phyloP scores from a whole-genome alignment of 139 green algal genomes.

The Asterochloris erici region DNA sequence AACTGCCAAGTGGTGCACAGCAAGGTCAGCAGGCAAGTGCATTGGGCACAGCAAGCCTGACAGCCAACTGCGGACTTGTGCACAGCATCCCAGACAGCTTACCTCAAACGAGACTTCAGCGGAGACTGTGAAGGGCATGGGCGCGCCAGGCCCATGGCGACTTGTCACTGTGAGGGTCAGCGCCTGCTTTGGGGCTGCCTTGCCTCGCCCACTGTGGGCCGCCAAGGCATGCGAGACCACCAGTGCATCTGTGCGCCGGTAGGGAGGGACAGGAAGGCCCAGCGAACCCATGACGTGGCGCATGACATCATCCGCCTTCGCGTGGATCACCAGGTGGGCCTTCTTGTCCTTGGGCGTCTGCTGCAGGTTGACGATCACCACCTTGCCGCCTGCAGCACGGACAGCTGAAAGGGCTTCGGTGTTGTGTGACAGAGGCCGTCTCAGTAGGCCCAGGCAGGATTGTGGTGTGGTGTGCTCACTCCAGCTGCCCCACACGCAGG shows the following conservation, averaged over 20 bases:
- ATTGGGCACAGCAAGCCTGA: neutral
- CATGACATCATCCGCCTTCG: slow-evolving; percentile 19
- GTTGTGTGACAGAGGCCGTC: too few relatives aligned
- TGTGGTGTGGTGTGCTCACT: neutral
- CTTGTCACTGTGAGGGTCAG: slow-evolving; percentile 38
- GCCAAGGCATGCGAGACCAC: neutral
- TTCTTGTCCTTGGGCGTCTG: slow-evolving; percentile 64
- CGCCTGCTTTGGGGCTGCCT: neutral
- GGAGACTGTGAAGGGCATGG: slow-evolving; percentile 50
- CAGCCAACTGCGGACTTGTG: neutral
- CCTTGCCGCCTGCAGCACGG: slow-evolving; percentile 51
- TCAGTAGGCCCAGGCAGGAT: too few relatives aligned
- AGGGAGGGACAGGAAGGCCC: slow-evolving; percentile 2
- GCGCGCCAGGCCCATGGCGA: slow-evolving; percentile 41
- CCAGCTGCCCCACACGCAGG: neutral
- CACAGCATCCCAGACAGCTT: neutral
- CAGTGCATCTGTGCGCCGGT: slow-evolving; percentile 4
- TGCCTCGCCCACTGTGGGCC: neutral
- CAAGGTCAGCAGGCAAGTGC: too few relatives aligned
- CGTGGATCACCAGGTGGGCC: slow-evolving; percentile 14
- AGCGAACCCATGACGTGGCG: slow-evolving; percentile 1
- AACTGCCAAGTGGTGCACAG: too few relatives aligned
- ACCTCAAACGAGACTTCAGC: slow-evolving; percentile 20
- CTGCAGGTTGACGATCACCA: slow-evolving; percentile 92
- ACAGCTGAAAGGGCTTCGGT: neutral